Base-by-base conservation (phyloP, 192 early-diverging fungal genomes). In the Linnemannia schmuckeri region DNA sequence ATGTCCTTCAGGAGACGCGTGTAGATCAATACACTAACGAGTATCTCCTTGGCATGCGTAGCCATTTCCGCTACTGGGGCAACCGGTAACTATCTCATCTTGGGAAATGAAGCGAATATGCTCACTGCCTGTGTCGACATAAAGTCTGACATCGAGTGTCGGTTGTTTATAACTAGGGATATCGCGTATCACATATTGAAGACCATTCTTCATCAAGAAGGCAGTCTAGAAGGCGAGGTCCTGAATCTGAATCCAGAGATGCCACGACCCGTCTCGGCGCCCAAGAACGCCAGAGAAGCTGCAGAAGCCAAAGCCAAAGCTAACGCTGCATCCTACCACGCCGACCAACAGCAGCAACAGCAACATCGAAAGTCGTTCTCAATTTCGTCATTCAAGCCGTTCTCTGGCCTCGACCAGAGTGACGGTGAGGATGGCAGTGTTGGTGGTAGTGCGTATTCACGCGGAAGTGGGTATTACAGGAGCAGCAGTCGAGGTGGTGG, bases 41-140 rank as follows among this genome's bases (percentile, higher is more conserved):
- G 66, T 92, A 92, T 66, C 79, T 92, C 17, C 79, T 92, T 30
- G 91, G 91, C 6, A 85, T 91, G 63, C 71, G 90, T 15, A 90
- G 89, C 24, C 91, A 91, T 75, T 92, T 92, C 80, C 89, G 89
- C 2, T 92, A 92, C 66, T 91, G 90, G 91, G 90, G 89, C 15
- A 92, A 89, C 61, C 90, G 90, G 82, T 90, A 89, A 55, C 18
- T 3, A 2, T 6, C 30, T 6, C 44, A 68, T 61, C 20, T 46
- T 33, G 1, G n/a, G n/a, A 22, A 10, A 4, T 49, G 72, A 47
- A 30, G 44, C 6, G 20, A 10, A 37, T 7, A 7, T 41, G 35
- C 22, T 52, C 68, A 27, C 47, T 9, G 17, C 33, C 13, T 17
- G 49, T 52, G 20, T 52, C 49, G 20, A 52, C 33, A 27, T 22